phyloP scores from a whole-genome alignment of 805 yeast species.

The Teunomyces cretensis region DNA sequence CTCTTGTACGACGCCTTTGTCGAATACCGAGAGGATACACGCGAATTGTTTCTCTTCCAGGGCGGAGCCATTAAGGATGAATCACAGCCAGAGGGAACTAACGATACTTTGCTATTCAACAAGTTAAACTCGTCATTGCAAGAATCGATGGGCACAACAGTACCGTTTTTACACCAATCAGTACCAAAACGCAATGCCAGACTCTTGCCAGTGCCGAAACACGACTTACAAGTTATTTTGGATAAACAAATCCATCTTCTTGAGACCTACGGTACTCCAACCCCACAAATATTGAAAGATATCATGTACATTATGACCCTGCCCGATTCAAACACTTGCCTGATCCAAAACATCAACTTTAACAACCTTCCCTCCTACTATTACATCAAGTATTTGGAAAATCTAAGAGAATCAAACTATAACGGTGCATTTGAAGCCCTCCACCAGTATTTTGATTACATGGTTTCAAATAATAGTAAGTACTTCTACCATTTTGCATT shows the following conservation, averaged over 20 bases:
- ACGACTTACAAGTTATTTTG: slow-evolving; percentile 49
- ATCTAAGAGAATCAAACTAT: slow-evolving; percentile 58
- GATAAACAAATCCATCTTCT: slow-evolving; percentile 53
- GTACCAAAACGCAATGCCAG: slow-evolving; percentile 5
- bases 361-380: slow-evolving; percentile 41
- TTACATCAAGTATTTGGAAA: slow-evolving; percentile 61
- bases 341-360: slow-evolving; percentile 31
- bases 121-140: slow-evolving; percentile 6
- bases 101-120: slow-evolving; percentile 5
- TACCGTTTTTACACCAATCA: neutral
- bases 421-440: slow-evolving; percentile 51
- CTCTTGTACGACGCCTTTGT: slow-evolving; percentile 37
- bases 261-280: slow-evolving; percentile 51
- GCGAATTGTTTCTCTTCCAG: slow-evolving; percentile 18
- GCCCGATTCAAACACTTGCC: slow-evolving; percentile 36
- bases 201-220: slow-evolving; percentile 45
- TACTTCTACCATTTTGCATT: slow-evolving; percentile 76
- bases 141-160: neutral
- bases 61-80: slow-evolving; percentile 7
- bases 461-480: slow-evolving; percentile 64
- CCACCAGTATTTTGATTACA: slow-evolving; percentile 70
- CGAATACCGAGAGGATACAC: slow-evolving; percentile 28
- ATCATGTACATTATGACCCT: slow-evolving; percentile 49
- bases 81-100: neutral
- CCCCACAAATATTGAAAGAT: slow-evolving; percentile 43